phyloP scores from a whole-genome alignment of 768 basidiomycete species.

The Kwoniella sp. region DNA sequence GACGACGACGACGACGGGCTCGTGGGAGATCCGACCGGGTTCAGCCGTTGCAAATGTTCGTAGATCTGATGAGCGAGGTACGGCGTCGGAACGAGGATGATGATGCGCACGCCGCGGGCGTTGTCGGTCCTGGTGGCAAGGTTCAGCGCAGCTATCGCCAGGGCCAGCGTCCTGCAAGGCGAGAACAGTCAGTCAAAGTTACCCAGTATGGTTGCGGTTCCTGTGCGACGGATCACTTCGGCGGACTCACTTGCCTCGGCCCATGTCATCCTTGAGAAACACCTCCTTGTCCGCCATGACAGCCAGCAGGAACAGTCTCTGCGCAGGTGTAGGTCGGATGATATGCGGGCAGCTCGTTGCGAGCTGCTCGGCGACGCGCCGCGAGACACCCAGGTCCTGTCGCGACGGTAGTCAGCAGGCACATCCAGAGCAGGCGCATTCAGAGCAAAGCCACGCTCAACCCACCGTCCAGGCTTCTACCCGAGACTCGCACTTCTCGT shows the following conservation, averaged over 20 bases:
- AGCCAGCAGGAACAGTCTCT: slow-evolving; percentile 10
- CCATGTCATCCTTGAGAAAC: slow-evolving; percentile 22
- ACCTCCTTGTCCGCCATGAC: slow-evolving; percentile 16
- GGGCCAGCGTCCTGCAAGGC: slow-evolving; percentile 13
- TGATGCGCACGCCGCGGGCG: neutral
- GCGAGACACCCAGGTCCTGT: slow-evolving; percentile 1
- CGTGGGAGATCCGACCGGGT: neutral
- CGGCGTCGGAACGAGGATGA: slow-evolving; percentile 13
- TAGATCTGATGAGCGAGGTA: slow-evolving; percentile 15
- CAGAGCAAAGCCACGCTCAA: too few species aligned
- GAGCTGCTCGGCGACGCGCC: neutral
- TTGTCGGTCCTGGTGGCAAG: neutral
- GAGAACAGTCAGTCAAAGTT: too few species aligned
- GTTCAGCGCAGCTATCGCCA: slow-evolving; percentile 9
- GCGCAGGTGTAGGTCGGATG: slow-evolving; percentile 16
- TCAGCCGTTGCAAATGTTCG: neutral
- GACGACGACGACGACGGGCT: too few species aligned
- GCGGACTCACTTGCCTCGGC: slow-evolving; percentile 24
- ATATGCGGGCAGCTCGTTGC: slow-evolving; percentile 13
- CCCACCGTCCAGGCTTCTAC: too few species aligned
- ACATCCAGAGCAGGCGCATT: too few species aligned
- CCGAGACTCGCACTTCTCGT: too few species aligned
- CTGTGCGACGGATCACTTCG: neutral
- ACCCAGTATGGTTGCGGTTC: neutral
- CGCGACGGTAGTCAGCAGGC: too few species aligned